Evolutionary conservation across 2,329 filamentous ascomycete species (phyloP).

Genomic region (Albophoma yamanashiensis): DNA sequence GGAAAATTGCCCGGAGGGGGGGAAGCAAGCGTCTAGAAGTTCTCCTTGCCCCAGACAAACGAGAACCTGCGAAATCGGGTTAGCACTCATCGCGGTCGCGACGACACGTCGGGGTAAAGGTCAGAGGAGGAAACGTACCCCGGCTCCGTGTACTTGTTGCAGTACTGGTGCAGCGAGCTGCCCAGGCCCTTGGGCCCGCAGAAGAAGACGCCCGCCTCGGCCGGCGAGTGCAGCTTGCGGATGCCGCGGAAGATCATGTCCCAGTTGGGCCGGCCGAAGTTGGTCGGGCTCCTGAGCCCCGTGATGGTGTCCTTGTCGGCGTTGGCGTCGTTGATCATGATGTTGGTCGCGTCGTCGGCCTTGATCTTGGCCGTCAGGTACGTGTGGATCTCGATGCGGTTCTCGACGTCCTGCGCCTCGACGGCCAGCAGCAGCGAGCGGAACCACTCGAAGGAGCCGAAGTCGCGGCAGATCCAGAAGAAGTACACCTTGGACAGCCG

Average conservation of each 20-base stretch:
- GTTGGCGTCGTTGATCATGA: slow-evolving; percentile 86
- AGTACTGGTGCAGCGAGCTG: slow-evolving; percentile 68
- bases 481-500: slow-evolving; percentile 80
- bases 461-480: slow-evolving; percentile 86
- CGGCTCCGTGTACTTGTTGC: slow-evolving; percentile 80
- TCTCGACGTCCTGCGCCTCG: slow-evolving; percentile 74
- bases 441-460: slow-evolving; percentile 86
- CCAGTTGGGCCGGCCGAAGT: slow-evolving; percentile 82
- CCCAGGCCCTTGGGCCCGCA: slow-evolving; percentile 75
- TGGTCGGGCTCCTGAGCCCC: slow-evolving; percentile 69
- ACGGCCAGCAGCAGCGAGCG: slow-evolving; percentile 73
- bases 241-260: slow-evolving; percentile 82
- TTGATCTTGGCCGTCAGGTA: slow-evolving; percentile 84
- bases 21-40: slow-evolving; percentile 37
- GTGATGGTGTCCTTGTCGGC: slow-evolving; percentile 79
- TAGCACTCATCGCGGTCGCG: too few species aligned
- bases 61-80: slow-evolving; percentile 35
- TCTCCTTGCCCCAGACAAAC: slow-evolving; percentile 61
- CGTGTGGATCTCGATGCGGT: slow-evolving; percentile 81
- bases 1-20: too few species aligned
- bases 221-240: slow-evolving; percentile 63
- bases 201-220: slow-evolving; percentile 73
- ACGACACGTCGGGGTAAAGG: too few species aligned
- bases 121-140: slow-evolving; percentile 43
- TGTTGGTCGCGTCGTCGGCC: slow-evolving; percentile 76